Base-by-base conservation (phyloP, 208 protist genomes). In the Crithidia fasciculata region DNA sequence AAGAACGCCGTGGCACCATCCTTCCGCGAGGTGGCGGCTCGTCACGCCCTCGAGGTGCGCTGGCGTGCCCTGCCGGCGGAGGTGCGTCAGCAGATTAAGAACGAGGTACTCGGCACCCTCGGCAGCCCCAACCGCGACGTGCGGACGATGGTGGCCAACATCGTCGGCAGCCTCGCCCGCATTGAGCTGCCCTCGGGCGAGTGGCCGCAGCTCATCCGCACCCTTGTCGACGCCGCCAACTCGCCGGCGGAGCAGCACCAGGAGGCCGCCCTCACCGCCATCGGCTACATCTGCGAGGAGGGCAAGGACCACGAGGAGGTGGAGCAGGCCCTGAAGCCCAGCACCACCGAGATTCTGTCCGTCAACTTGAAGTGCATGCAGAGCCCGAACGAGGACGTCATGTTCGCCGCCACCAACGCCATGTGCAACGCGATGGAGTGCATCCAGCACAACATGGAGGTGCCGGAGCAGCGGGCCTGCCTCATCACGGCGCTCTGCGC, bases 281-380 rank as follows among this genome's bases (percentile, higher is more conserved):
- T 99, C 43, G 98, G 98, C 16, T 99, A 99, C 84, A 86, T 99
- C 40, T 99, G 98, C 82, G 98, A 99, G 74, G 97, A 99, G 57
- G 91, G 95, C 19, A 85, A 85, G 71, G 82, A 94, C 66, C 76
- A 87, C 76, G 81, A 90, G 18, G 78, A 81, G 15, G 80, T 96
- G 53, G 87, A 91, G 68, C 64, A 81, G 52, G 84, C 91, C 1
- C 74, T 97, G 45, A 59, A 84, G 58, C 84, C 81, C 13, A 79
- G 89, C 81, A 92, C 94, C 16, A 95, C 89, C 55, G 70, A 85
- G 45, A 98, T 99, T 64, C 80, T 99, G 8, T 90, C 80, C n/a
- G 92, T 91, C 8, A 92, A 99, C 54, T 74, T 98, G 36, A 74
- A 82, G 49, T 95, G 96, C 69, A 98, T 99, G 91, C 74, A 72